Evolutionary conservation across 495 filamentous ascomycete species (phyloP), one percentile per base, ranked within the genome.

Genomic region (Staphylotrichum tortipilum): DNA sequence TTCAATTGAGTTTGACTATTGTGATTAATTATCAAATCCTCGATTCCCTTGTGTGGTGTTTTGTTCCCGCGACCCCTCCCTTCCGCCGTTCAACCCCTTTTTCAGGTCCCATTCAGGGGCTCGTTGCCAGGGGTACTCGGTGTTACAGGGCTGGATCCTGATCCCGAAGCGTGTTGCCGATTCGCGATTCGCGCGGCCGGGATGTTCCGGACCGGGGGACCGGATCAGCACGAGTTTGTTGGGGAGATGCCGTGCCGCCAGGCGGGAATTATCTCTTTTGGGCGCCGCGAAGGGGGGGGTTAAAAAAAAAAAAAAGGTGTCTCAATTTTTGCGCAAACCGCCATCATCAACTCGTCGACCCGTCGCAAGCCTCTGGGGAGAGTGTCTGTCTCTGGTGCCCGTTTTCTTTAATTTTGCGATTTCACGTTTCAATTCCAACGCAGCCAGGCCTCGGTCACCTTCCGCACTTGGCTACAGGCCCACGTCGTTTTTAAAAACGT

Each of bases 181-280:
- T 47, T 52, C 30, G 42, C 50, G 42, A 39, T n/a, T n/a, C n/a
- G n/a, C n/a, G n/a, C n/a, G n/a, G n/a, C 36, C 54, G 54, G 54
- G 49, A 52, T 56, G n/a, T 44, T 35, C 54, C 54, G 49, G 54
- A 30, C 49, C 49, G 49, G 44, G 15, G 38, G 18, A 47, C 34
- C 35, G 54, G 44, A 41, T 30, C 21, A 47, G 38, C 38, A n/a
- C n/a, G 19, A 45, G 46, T 29, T 48, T 37, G 48, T 56, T 49
- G 54, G 47, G 53, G 30, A 51, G 18, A 23, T 22, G n/a, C 18
- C 35, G 14, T 33, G 8, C 9, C 6, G 17, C 17, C 5, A 29
- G 26, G 9, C 8, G 23, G 17, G 26, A 31, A 39, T 38, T 29
- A 24, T 44, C 45, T 38, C 24, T 34, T 44, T 23, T 37, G n/a